Evolutionary conservation across 768 basidiomycete species (phyloP), one percentile per base, ranked within the genome.

Genomic region (Phylloporus sp.): DNA sequence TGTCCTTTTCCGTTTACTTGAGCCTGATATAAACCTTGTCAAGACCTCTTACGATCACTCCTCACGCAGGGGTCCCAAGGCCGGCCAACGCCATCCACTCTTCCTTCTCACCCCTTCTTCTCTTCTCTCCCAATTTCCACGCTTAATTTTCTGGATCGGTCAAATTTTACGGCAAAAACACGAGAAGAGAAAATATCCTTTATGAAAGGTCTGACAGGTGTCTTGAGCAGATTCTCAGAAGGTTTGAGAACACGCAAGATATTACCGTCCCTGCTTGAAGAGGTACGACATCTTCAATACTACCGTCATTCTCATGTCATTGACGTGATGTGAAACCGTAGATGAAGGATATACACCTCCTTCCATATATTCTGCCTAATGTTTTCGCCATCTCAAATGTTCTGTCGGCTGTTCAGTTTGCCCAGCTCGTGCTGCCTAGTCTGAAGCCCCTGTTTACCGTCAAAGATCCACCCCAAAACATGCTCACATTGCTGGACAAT

Each of bases 381-480:
- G 89, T 98, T 13, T 95, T 99, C 65, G 79, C 81, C 43, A 98
- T 99, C 52, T 84, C 92, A 20, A 81, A 78, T 53, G 76, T 84
- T 22, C 73, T 98, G 44, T 82, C 88, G 6, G 79, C 91, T 5
- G 63, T 77, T 13, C 92, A 95, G 62, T 99, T 99, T 63, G 85
- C 86, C 0, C 73, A 76, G 16, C 73, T 80, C 48, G 94, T 97
- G 3, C 74, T 98, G 5, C 92, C 93, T 1, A 88, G 85, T 60
- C 76, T 98, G 31, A 93, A 88, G 62, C 95, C 95, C 0, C 70
- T 99, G 16, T 99, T 99, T 57, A 76, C 74, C 0, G 74, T 97
- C 63, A 93, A 89, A 66, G 97, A 99, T 61, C 95, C 97, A 16
- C 95, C 95, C 0, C 95, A 97, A 70, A 97, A 95, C 57, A 95